A percentile compares a stretch with the other conserved stretches of the same genome.
Evolutionary conservation across 768 basidiomycete genomes (phyloP).

Genomic region (Trametes elegans): DNA sequence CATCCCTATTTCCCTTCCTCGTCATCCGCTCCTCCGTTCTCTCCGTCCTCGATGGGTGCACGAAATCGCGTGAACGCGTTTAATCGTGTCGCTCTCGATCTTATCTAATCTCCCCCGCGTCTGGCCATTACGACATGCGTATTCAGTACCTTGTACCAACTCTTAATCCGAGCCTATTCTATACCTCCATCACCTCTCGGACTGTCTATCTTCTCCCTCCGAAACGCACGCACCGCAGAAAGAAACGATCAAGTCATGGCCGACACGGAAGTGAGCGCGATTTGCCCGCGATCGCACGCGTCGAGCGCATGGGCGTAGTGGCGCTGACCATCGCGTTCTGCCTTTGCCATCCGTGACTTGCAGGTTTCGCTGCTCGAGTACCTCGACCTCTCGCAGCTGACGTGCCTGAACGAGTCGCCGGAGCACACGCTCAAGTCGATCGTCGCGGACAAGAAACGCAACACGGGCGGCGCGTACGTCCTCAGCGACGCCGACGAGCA

Average conservation of each 20-base stretch:
- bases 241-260: constrained; percentile 14
- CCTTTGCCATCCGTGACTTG: no score
- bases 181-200: not conserved
- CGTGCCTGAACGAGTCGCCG: constrained; percentile 66
- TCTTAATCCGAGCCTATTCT: constrained; percentile 15
- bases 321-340: constrained; percentile 1
- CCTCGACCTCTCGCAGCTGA: constrained; percentile 57
- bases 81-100: constrained; percentile 11
- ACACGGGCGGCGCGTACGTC: constrained; percentile 47
- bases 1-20: not conserved
- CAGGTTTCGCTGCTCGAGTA: constrained; percentile 56
- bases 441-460: constrained; percentile 41
- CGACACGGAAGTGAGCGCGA: constrained; percentile 18
- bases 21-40: not conserved
- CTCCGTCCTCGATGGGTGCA: not conserved
- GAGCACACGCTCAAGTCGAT: constrained; percentile 53
- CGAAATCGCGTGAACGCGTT: not conserved
- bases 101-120: constrained; percentile 23
- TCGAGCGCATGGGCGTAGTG: not conserved
- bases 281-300: not conserved
- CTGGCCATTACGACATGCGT: constrained; percentile 12
- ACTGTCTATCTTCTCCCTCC: not conserved
- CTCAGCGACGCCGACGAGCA: constrained; percentile 74
- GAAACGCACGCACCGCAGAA: no score
- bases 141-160: constrained; percentile 20